phyloP scores from a whole-genome alignment of 1,139 yeast genomes.

The Groenewaldozyma auringiensis region DNA sequence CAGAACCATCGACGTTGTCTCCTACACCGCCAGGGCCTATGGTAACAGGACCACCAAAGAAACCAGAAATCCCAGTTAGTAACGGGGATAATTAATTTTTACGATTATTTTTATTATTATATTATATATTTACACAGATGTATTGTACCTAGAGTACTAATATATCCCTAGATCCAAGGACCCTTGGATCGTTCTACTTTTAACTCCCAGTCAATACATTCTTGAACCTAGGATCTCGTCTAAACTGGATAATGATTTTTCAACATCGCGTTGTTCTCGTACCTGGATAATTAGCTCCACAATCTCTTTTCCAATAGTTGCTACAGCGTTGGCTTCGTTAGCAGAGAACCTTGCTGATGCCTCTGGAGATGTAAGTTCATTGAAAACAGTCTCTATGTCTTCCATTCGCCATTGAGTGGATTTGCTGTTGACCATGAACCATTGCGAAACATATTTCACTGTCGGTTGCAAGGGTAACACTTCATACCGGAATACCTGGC shows the following conservation, averaged over 20 bases:
- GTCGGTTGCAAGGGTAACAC: conserved; percentile 19
- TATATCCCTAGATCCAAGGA: not conserved
- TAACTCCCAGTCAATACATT: conserved; percentile 1
- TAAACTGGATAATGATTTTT: conserved; percentile 12
- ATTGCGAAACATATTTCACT: conserved; percentile 17
- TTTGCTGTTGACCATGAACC: conserved; percentile 18
- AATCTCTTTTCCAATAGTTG: conserved; percentile 17
- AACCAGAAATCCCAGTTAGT: conserved; percentile 10
- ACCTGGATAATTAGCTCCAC: conserved; percentile 18
- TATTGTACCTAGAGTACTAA: conserved; percentile 5
- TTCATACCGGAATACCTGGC: conserved; percentile 20
- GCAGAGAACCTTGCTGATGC: conserved; percentile 8
- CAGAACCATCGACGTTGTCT: conserved; percentile 7
- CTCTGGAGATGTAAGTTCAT: conserved; percentile 5
- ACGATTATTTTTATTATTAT: conserved; percentile 5
- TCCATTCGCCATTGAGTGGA: conserved; percentile 17
- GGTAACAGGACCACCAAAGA: conserved; percentile 8
- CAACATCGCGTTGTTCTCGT: conserved; percentile 18
- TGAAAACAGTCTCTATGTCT: conserved; percentile 13
- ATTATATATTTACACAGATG: conserved; percentile 9
- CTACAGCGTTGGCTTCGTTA: conserved; percentile 15
- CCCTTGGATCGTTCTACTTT: too few species aligned
- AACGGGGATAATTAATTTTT: not conserved
- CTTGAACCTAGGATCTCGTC: conserved; percentile 11
- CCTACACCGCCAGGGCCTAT: conserved; percentile 15